Conservation (phyloP, 768 basidiomycete genomes). For the Mycena amicta region DNA sequence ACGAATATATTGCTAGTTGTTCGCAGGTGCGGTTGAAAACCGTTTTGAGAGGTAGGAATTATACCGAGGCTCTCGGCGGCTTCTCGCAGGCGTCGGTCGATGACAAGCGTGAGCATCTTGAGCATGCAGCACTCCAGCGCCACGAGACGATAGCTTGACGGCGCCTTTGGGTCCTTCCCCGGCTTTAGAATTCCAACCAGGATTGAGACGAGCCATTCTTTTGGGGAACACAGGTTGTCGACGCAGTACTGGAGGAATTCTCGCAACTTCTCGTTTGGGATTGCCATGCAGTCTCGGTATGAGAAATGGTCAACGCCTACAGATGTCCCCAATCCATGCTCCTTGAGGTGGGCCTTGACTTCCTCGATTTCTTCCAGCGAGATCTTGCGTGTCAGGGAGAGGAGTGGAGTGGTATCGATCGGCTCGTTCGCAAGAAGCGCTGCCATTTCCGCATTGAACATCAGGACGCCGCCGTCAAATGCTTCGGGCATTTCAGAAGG, state of each 20-base stretch:
- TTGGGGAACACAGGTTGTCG: not conserved
- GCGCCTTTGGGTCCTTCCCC: slow-evolving; percentile 7
- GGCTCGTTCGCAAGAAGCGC: not conserved
- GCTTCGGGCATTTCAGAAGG: not conserved
- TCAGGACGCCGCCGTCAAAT: not conserved
- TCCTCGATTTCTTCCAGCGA: not conserved
- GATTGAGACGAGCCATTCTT: not conserved
- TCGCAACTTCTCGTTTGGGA: slow-evolving; percentile 13
- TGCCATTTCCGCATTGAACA: slow-evolving; percentile 1
- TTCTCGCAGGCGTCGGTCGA: slow-evolving; percentile 3
- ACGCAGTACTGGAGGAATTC: slow-evolving; percentile 10
- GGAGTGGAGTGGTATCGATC: not conserved
- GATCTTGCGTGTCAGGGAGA: not conserved
- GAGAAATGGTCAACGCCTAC: slow-evolving; percentile 2
- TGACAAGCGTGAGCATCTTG: slow-evolving; percentile 21
- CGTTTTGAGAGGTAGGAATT: not conserved
- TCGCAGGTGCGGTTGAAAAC: not conserved
- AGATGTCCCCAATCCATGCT: not conserved
- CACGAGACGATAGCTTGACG: slow-evolving; percentile 23
- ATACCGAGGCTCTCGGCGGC: not conserved
- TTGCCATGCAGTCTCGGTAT: not conserved
- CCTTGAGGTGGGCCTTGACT: not conserved
- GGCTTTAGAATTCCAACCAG: slow-evolving; percentile 19
- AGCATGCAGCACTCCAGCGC: slow-evolving; percentile 28
- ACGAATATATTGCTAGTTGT: slow-evolving; percentile 3